These are phyloP conservation scores for Termitomyces sp. DNA, from an alignment of 768 basidiomycete species.

Conservation along the genomic window DNA sequence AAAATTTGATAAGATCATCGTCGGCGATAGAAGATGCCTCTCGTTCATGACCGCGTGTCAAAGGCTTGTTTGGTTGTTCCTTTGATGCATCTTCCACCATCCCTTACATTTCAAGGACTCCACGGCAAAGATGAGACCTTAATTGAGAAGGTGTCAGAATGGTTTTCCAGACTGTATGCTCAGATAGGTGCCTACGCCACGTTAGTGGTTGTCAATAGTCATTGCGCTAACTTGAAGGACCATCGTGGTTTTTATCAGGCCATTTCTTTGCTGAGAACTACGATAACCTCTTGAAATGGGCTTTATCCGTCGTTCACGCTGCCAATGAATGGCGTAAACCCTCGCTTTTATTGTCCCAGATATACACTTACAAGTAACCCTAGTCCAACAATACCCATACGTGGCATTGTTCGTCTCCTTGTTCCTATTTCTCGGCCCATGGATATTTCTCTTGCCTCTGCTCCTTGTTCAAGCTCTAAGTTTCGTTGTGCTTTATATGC, in stretches of 20 bases:
- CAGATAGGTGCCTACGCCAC: neutral
- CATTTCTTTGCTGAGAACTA: neutral
- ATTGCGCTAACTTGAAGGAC: neutral
- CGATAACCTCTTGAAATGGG: neutral
- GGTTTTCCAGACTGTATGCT: neutral
- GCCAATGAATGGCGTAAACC: conserved; percentile 5
- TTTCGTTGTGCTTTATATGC: conserved; percentile 7
- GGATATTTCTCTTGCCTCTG: conserved; percentile 19
- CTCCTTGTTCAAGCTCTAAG: conserved; percentile 14
- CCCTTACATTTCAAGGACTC: neutral
- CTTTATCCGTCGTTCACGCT: neutral
- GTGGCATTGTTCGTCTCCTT: conserved; percentile 8
- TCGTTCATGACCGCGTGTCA: neutral
- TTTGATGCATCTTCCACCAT: conserved; percentile 2
- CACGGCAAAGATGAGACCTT: neutral
- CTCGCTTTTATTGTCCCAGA: neutral
- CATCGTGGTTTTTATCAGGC: neutral
- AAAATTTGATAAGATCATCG: neutral
- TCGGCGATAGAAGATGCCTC: neutral
- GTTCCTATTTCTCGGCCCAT: conserved; percentile 17
- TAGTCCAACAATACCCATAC: conserved; percentile 15
- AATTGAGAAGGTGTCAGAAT: neutral
- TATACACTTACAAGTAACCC: neutral
- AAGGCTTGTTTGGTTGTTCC: neutral
- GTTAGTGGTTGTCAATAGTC: neutral